phyloP scores from a whole-genome alignment of 2,329 filamentous ascomycete genomes.

The Phialophora expanda region DNA sequence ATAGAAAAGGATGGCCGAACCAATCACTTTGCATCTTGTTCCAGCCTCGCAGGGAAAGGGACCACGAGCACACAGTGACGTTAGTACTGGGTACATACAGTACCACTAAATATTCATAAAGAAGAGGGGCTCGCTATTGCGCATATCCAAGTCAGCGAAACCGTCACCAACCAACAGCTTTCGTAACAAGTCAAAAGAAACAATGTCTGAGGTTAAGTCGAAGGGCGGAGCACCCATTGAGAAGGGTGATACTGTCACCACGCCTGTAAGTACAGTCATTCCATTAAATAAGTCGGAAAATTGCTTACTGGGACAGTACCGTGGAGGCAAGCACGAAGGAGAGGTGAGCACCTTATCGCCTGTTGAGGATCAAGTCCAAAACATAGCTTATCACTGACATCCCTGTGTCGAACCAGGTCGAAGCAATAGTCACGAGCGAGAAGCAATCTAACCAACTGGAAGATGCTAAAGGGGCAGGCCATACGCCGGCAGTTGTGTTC shows the following conservation, averaged over 20 bases:
- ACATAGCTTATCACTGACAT: not conserved
- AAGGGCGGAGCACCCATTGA: constrained; percentile 33
- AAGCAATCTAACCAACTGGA: constrained; percentile 20
- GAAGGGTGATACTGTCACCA: constrained; percentile 32
- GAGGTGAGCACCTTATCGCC: constrained; percentile 14
- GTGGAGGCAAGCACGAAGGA: constrained; percentile 35
- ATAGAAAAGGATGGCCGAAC: not conserved
- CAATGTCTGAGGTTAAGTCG: constrained; percentile 35
- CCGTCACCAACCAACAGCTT: not conserved
- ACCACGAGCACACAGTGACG: constrained; percentile 1
- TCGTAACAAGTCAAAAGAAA: not conserved
- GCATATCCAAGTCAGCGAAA: not conserved
- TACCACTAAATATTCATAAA: not conserved
- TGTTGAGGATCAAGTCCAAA: not conserved
- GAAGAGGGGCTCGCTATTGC: not conserved
- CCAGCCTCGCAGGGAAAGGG: not conserved
- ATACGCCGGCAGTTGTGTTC: constrained; percentile 34
- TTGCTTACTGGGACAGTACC: constrained; percentile 21
- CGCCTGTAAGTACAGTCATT: constrained; percentile 21
- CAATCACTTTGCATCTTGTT: not conserved
- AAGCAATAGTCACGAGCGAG: constrained; percentile 31
- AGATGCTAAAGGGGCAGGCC: constrained; percentile 31
- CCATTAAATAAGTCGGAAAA: not conserved
- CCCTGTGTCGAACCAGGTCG: constrained; percentile 20
- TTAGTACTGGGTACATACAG: not conserved